Evolutionary conservation across 2,329 filamentous ascomycete genomes (phyloP).

Genomic region (Elsinoe ampelina): DNA sequence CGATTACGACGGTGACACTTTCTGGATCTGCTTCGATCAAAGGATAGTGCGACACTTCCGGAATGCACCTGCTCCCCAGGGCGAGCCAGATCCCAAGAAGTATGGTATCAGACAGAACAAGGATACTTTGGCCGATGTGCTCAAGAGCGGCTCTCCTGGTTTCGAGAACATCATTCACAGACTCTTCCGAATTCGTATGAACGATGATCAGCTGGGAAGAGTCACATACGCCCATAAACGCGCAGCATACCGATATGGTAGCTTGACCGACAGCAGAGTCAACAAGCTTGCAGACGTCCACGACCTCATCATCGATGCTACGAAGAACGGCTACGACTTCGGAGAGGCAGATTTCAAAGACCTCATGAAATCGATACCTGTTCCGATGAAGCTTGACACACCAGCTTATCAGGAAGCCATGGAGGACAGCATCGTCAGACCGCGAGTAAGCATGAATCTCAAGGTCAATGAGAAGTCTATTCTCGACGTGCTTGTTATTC

Average conservation of each 20-base stretch:
- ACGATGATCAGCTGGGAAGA: constrained; percentile 49
- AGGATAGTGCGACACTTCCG: constrained; percentile 56
- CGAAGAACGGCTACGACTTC: constrained; percentile 43
- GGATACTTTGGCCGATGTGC: constrained; percentile 40
- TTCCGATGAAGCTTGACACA: constrained; percentile 37
- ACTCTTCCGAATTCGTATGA: constrained; percentile 25
- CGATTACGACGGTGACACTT: constrained; percentile 69
- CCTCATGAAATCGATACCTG: constrained; percentile 43
- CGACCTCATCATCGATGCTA: constrained; percentile 37
- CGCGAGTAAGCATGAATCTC: too few relatives aligned
- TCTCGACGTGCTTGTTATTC: constrained; percentile 46
- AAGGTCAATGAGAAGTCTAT: constrained; percentile 38
- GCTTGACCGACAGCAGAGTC: constrained; percentile 21
- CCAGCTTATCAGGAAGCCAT: too few relatives aligned
- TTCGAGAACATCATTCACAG: constrained; percentile 6
- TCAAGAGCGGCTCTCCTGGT: constrained; percentile 18
- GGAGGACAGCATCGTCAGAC: too few relatives aligned
- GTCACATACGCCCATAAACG: constrained; percentile 57
- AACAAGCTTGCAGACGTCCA: constrained; percentile 24
- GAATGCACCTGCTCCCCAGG: constrained; percentile 46
- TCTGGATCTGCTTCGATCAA: constrained; percentile 68
- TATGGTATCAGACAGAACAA: constrained; percentile 45
- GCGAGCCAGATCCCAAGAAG: constrained; percentile 37
- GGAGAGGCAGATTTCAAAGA: constrained; percentile 35
- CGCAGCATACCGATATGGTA: constrained; percentile 45